Percentiles rank a stretch among this genome's conserved stretches.
These are phyloP conservation scores for Diaporthe sp. DNA, from an alignment of 2,329 filamentous ascomycete species.

Conservation along the genomic window DNA sequence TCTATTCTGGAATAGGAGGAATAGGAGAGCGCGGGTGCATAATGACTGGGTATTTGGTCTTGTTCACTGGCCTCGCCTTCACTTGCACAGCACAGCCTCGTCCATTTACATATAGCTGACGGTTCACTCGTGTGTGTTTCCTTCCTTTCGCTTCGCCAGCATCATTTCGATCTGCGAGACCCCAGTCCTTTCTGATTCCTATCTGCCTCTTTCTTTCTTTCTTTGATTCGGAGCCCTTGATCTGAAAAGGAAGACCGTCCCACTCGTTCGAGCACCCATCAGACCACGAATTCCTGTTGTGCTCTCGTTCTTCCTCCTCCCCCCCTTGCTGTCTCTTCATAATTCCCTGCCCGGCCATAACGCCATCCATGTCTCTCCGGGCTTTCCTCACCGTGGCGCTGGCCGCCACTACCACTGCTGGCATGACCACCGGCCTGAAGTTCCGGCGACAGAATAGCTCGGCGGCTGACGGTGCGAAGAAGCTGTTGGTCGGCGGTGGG, in stretches of 20 bases:
- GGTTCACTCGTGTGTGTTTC: neutral
- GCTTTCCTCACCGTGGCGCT: constrained; percentile 15
- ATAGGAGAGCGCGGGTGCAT: neutral
- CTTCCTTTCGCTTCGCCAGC: neutral
- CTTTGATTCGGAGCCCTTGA: neutral
- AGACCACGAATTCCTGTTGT: neutral
- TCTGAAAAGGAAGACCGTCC: neutral
- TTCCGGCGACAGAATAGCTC: constrained; percentile 9
- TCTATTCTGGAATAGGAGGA: constrained; percentile 23
- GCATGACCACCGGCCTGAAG: neutral
- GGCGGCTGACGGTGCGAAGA: constrained; percentile 41
- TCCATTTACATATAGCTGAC: constrained; percentile 1
- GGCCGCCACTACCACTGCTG: constrained; percentile 1
- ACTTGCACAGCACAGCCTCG: constrained; percentile 1
- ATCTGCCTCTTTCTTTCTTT: constrained; percentile 14
- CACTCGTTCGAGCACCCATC: neutral
- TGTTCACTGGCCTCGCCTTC: constrained; percentile 3
- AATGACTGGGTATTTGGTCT: neutral
- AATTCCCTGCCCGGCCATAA: neutral
- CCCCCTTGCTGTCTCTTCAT: neutral
- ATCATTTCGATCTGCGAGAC: neutral
- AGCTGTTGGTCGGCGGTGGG: constrained; percentile 56
- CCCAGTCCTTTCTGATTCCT: constrained; percentile 20
- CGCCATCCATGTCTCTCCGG: neutral
- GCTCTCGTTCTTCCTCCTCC: neutral